Percentiles rank a stretch among this genome's conserved stretches.
These are phyloP conservation scores for Curvularia sp. DNA, from an alignment of 2,329 filamentous ascomycete genomes.

Conservation along the genomic window DNA sequence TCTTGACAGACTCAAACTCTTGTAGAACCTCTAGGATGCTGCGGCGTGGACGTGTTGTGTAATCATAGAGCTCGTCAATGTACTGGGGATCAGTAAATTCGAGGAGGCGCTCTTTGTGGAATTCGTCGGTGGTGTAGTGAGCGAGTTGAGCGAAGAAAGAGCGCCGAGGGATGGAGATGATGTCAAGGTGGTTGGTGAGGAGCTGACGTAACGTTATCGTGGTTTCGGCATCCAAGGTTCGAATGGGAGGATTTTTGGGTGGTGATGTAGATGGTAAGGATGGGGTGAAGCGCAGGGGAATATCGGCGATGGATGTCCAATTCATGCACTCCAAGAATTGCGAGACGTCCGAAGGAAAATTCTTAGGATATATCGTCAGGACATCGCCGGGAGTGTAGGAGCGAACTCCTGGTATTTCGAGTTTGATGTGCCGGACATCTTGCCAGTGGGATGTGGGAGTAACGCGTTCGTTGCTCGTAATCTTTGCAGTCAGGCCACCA, in stretches of 20 bases:
- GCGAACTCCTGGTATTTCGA: slow-evolving; percentile 58
- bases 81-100: slow-evolving; percentile 83
- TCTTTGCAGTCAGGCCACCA: slow-evolving; percentile 61
- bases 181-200: slow-evolving; percentile 83
- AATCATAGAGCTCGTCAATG: slow-evolving; percentile 93
- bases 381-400: slow-evolving; percentile 77
- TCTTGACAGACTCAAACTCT: slow-evolving; percentile 83
- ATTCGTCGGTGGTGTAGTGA: slow-evolving; percentile 73
- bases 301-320: slow-evolving; percentile 78
- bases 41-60: slow-evolving; percentile 86
- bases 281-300: slow-evolving; percentile 64
- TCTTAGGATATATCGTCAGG: slow-evolving; percentile 84
- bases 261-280: slow-evolving; percentile 40
- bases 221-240: slow-evolving; percentile 49
- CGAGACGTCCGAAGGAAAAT: slow-evolving; percentile 82
- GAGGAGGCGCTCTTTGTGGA: slow-evolving; percentile 79
- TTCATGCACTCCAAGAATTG: slow-evolving; percentile 78
- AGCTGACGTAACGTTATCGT: slow-evolving; percentile 74
- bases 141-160: slow-evolving; percentile 83
- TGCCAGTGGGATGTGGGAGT: slow-evolving; percentile 86
- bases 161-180: slow-evolving; percentile 86
- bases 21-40: slow-evolving; percentile 92
- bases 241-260: slow-evolving; percentile 50
- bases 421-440: slow-evolving; percentile 82
- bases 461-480: slow-evolving; percentile 73